These are phyloP conservation scores for Biancaea sappan DNA, from an alignment of 306 rosid genomes.

Conservation along the genomic window DNA sequence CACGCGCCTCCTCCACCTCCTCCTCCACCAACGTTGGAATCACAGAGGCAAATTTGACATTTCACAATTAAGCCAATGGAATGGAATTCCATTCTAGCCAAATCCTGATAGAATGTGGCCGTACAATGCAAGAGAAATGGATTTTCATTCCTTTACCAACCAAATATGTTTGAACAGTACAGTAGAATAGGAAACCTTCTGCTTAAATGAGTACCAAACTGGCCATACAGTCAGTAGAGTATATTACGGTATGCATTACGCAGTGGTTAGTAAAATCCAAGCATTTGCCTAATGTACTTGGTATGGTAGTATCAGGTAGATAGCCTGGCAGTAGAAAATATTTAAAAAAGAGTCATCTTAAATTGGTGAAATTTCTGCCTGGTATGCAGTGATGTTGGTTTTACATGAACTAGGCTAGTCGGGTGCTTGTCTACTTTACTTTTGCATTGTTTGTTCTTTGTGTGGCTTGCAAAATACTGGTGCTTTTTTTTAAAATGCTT, in stretches of 20 bases:
- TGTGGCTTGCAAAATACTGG: background rate
- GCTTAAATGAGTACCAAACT: no score
- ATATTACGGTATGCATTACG: background rate
- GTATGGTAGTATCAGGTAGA: background rate
- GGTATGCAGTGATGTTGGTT: background rate
- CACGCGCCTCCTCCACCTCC: no score
- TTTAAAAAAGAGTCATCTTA: background rate
- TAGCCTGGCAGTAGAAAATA: slow-evolving; percentile 8
- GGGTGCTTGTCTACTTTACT: background rate
- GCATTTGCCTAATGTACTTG: background rate
- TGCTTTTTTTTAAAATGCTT: background rate
- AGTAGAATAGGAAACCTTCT: no score
- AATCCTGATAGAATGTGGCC: no score
- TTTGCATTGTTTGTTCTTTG: background rate
- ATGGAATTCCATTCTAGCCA: no score
- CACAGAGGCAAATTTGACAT: no score
- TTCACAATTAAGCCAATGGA: no score
- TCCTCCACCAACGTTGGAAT: no score
- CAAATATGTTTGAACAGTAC: no score
- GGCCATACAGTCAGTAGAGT: slow-evolving; percentile 5
- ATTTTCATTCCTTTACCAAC: no score
- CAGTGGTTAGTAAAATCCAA: background rate
- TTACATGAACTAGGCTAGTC: background rate
- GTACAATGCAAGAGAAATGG: no score
- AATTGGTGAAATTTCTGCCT: background rate